Percentiles rank a stretch among this genome's conserved stretches.
Conservation (phyloP, 192 early-diverging fungal genomes). For the Chytriomyces sp. region DNA sequence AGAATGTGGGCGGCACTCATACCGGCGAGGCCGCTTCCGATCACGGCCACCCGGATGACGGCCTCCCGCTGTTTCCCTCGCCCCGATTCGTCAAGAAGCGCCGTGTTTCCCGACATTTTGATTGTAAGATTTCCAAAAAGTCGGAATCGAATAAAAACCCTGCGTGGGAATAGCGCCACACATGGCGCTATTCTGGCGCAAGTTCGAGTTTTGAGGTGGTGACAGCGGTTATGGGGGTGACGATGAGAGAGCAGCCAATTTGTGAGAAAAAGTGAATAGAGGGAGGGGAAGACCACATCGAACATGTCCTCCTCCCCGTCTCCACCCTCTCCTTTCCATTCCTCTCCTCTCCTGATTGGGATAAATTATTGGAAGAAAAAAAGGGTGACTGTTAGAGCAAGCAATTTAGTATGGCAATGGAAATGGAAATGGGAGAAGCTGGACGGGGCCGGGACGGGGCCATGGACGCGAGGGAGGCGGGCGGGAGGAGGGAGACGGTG, state of each 20-base stretch:
- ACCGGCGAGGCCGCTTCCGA: slow-evolving; percentile 57
- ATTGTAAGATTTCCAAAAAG: no score
- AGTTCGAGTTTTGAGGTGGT: no score
- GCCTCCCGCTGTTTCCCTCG: not conserved
- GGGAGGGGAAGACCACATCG: not conserved
- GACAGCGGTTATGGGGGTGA: no score
- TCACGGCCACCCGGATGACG: slow-evolving; percentile 45
- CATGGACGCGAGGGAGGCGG: slow-evolving; percentile 41
- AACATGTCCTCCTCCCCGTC: not conserved
- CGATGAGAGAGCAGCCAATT: no score
- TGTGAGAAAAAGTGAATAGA: no score
- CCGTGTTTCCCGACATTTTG: no score
- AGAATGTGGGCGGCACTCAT: slow-evolving; percentile 49
- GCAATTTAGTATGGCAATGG: not conserved
- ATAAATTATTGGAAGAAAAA: not conserved
- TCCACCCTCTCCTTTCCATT: not conserved
- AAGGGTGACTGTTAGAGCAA: not conserved
- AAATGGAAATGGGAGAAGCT: slow-evolving; percentile 7
- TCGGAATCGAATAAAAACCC: no score
- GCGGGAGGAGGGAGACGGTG: slow-evolving; percentile 36
- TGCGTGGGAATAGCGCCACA: no score
- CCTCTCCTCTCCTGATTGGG: not conserved
- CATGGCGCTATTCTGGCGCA: no score
- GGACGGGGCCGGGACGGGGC: slow-evolving; percentile 12
- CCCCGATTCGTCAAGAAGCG: no score